Evolutionary conservation across 306 rosid genomes (phyloP).

Genomic region (Rosa persica): DNA sequence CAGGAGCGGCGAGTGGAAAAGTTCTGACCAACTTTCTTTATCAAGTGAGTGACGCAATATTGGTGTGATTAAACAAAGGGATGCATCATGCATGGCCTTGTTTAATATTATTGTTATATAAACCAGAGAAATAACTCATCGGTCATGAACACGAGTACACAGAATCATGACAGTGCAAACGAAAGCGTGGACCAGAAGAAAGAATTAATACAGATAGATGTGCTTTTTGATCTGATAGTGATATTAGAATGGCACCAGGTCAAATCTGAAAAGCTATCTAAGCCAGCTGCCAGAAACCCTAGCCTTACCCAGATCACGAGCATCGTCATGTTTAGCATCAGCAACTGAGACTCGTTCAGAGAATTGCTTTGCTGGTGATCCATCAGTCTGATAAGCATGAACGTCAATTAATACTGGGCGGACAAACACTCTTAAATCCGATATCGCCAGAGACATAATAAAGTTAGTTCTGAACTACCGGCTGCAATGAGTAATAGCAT

Average conservation of each 20-base stretch:
- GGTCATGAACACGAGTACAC: background rate
- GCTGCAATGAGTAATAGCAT: background rate
- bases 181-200: background rate
- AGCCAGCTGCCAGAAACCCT: background rate
- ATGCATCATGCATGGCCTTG: background rate
- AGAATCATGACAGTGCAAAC: background rate
- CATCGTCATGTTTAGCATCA: constrained; percentile 29
- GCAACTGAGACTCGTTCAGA: constrained; percentile 14
- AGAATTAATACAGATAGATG: background rate
- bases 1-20: background rate
- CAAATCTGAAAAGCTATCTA: constrained; percentile 9
- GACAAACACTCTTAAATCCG: constrained; percentile 17
- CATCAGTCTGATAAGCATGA: background rate
- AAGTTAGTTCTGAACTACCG: background rate
- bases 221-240: background rate
- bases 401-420: background rate
- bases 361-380: background rate
- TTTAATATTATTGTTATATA: background rate
- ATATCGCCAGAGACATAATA: background rate
- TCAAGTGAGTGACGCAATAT: background rate
- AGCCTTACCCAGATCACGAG: background rate
- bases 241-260: constrained; percentile 18
- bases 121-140: background rate
- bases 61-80: background rate
- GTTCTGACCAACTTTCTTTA: background rate